Evolutionary conservation across 441 rosid genomes (phyloP).

Genomic region (Eruca vesicaria): DNA sequence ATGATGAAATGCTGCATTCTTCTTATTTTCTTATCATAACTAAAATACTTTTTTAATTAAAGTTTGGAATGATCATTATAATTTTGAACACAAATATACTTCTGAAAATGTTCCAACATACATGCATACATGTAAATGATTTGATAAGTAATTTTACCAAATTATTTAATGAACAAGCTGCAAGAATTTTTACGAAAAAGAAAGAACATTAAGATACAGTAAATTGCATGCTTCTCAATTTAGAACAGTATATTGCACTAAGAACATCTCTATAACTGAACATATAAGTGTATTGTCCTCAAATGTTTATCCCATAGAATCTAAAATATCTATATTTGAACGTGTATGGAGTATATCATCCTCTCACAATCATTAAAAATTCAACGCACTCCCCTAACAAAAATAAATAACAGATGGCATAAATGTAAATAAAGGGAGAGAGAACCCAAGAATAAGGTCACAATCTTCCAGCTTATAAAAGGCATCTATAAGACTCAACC

Average conservation of each 20-base stretch:
- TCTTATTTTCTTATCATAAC: not conserved
- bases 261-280: not conserved
- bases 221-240: not conserved
- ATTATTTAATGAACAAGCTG: not conserved
- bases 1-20: not conserved
- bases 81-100: not conserved
- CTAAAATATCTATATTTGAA: not conserved
- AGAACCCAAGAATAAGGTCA: conserved; percentile 15
- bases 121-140: not conserved
- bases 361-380: not conserved
- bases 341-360: not conserved
- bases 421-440: not conserved
- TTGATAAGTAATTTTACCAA: not conserved
- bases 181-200: too few species aligned
- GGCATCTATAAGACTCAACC: conserved; percentile 25
- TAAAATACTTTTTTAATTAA: not conserved
- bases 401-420: not conserved
- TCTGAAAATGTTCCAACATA: not conserved
- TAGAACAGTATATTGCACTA: not conserved
- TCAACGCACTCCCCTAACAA: not conserved
- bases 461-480: conserved; percentile 27
- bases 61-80: not conserved
- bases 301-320: not conserved
- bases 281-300: not conserved
- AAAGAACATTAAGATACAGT: too few species aligned